Evolutionary conservation across 345 rosid genomes (phyloP).

Genomic region (Lepidium aucheri): DNA sequence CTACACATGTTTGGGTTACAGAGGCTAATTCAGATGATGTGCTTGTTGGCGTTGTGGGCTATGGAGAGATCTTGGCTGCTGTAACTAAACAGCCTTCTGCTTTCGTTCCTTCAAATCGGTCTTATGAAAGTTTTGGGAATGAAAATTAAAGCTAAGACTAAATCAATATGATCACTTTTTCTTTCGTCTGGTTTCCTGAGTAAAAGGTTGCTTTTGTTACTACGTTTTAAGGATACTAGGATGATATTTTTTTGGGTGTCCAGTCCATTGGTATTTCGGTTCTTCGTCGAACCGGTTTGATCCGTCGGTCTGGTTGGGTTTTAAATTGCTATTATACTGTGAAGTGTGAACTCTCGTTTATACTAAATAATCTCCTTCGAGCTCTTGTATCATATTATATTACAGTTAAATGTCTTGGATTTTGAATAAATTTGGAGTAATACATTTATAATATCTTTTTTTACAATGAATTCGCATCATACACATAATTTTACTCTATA

Average conservation of each 20-base stretch:
- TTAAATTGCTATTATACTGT: neutral
- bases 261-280: neutral
- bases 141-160: conserved; percentile 46
- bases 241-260: neutral
- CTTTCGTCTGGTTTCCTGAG: neutral
- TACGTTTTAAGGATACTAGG: neutral
- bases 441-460: neutral
- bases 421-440: neutral
- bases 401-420: neutral
- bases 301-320: too few relatives aligned
- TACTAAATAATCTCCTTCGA: neutral
- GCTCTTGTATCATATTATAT: neutral
- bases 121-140: conserved; percentile 31
- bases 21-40: conserved; percentile 70
- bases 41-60: conserved; percentile 79
- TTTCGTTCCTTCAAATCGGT: conserved; percentile 27
- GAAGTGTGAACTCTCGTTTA: neutral
- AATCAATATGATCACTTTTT: neutral
- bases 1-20: conserved; percentile 94
- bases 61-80: conserved; percentile 73
- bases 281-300: neutral
- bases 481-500: neutral
- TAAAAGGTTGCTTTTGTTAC: neutral
- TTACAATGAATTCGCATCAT: neutral
- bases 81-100: conserved; percentile 63